Evolutionary conservation across 192 early-diverging fungal genomes (phyloP), one percentile per base, ranked within the genome.

Genomic region (Podila epigama): DNA sequence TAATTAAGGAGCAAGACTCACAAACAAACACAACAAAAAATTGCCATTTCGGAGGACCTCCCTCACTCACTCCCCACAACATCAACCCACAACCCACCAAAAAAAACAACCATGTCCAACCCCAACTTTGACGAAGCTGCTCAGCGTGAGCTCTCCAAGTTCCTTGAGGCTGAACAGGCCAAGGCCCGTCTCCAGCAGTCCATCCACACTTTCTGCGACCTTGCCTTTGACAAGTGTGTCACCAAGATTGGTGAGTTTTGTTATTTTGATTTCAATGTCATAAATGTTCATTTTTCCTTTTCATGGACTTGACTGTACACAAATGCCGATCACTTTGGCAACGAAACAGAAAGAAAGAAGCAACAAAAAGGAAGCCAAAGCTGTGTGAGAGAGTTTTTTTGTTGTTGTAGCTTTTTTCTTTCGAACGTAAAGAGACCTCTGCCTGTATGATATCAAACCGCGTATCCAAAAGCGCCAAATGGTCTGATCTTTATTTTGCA

Each of bases 181-280:
- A 89, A 88, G 66, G 81, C 80, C 28, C 82, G 87, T 53, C 77
- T 90, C 55, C 86, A 90, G 63, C 75, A 72, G 61, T 82, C 81
- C 20, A 84, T 89, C 27, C 86, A 89, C 69, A 82, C 79, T 31
- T 88, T 89, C 63, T 90, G 88, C 25, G 84, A 85, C 60, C 82
- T 89, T 31, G 90, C 89, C 79, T 92, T 89, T 83, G 89, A 92
- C 52, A 87, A 85, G 61, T 92, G 91, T 79, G 84, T 92, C 51
- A 83, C 67, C 29, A 83, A 82, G 60, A 75, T 82, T 58, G 71
- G 81, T 70, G 68, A 59, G 73, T 75, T 51, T 36, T 20, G 55
- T 18, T 16, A 50, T 15, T 20, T 20, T 52, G 32, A n/a, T n/a
- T n/a, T n/a, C n/a, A n/a, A n/a, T n/a, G 16, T 27, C 48, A 20